Conservation (phyloP, 2,329 filamentous ascomycete species). For the Pseudonectria foliicola region DNA sequence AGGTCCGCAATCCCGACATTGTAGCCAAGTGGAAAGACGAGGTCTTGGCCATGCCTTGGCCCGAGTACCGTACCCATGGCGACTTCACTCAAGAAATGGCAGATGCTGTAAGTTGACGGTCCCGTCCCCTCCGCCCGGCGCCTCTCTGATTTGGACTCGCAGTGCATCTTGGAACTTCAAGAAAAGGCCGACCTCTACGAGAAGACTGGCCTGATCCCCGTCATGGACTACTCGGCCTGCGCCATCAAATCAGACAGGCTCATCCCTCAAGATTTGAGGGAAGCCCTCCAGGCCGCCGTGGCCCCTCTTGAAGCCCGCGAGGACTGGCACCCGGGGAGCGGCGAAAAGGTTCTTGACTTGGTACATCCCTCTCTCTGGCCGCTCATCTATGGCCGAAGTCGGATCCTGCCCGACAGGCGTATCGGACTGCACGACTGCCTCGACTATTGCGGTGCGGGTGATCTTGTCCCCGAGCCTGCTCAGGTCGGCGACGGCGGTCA, state of each 20-base stretch:
- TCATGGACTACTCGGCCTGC: constrained; percentile 25
- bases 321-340: constrained; percentile 56
- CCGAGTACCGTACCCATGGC: constrained; percentile 10
- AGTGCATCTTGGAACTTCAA: constrained; percentile 28
- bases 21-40: constrained; percentile 23
- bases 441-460: constrained; percentile 26
- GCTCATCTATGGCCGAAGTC: constrained; percentile 44
- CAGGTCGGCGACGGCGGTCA: no score
- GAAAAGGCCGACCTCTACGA: constrained; percentile 28
- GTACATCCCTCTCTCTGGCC: constrained; percentile 60
- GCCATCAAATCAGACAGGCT: constrained; percentile 30
- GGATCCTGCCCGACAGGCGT: constrained; percentile 20
- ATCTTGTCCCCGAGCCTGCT: constrained; percentile 17
- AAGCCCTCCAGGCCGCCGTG: constrained; percentile 37
- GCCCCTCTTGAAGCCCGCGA: constrained; percentile 39
- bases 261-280: constrained; percentile 15
- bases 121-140: background rate
- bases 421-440: constrained; percentile 33
- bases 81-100: constrained; percentile 26
- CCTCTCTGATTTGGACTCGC: background rate
- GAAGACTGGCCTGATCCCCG: constrained; percentile 25
- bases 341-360: constrained; percentile 51
- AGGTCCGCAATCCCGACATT: constrained; percentile 15
- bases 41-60: constrained; percentile 24
- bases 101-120: constrained; percentile 17